Percentiles rank a stretch among this genome's conserved stretches.
Evolutionary conservation across 768 basidiomycete genomes (phyloP).

Genomic region (Amyloporia xantha): DNA sequence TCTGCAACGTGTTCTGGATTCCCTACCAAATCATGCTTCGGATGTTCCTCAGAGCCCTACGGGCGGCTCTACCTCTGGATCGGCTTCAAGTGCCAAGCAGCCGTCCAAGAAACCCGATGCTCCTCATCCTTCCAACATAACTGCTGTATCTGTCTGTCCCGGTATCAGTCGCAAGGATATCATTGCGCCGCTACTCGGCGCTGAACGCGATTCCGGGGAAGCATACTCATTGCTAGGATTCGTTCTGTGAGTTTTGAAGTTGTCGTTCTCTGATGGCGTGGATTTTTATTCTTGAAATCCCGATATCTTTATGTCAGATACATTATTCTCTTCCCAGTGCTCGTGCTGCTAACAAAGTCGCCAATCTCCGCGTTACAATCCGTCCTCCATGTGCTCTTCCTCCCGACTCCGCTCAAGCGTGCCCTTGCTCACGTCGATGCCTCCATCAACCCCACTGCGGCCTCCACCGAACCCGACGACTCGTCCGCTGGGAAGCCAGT

Average conservation of each 20-base stretch:
- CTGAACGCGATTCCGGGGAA: constrained; percentile 32
- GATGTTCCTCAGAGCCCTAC: constrained; percentile 24
- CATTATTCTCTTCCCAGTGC: constrained; percentile 54
- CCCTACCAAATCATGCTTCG: constrained; percentile 56
- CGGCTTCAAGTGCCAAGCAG: constrained; percentile 1
- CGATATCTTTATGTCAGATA: constrained; percentile 43
- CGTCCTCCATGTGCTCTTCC: constrained; percentile 74
- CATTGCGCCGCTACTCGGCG: constrained; percentile 47
- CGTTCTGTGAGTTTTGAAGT: constrained; percentile 38
- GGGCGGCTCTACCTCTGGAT: background rate
- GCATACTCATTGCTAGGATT: constrained; percentile 38
- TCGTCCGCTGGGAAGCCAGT: constrained; percentile 5
- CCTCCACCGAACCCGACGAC: constrained; percentile 12
- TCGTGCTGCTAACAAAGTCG: constrained; percentile 66
- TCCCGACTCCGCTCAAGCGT: constrained; percentile 72
- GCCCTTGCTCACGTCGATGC: constrained; percentile 26
- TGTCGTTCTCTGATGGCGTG: background rate
- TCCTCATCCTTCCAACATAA: constrained; percentile 63
- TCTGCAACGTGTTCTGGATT: constrained; percentile 79
- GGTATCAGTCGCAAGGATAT: constrained; percentile 72
- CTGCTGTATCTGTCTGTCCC: constrained; percentile 66
- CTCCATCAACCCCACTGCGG: constrained; percentile 15
- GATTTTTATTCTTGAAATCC: background rate
- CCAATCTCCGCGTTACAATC: constrained; percentile 60
- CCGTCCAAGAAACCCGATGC: constrained; percentile 20